Evolutionary conservation across 2,329 filamentous ascomycete genomes (phyloP).

Genomic region (Neonectria punicea): DNA sequence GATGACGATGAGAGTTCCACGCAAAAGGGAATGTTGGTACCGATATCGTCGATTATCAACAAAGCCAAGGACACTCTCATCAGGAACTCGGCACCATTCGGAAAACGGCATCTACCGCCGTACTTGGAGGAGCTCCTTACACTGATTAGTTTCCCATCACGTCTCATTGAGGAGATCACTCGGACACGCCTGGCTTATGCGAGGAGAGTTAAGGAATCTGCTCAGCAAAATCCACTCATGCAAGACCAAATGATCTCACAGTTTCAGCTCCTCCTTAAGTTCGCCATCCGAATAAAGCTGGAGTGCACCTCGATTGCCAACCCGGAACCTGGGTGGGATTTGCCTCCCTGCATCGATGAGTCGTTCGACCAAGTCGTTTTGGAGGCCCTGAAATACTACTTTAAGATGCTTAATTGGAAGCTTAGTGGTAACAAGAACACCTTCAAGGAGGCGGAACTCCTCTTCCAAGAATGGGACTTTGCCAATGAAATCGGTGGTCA

Average conservation of each 20-base stretch:
- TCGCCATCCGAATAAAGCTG: slow-evolving; percentile 92
- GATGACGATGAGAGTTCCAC: slow-evolving; percentile 66
- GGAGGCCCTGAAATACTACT: slow-evolving; percentile 96
- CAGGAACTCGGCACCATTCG: slow-evolving; percentile 83
- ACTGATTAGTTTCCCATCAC: slow-evolving; percentile 95
- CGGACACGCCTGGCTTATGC: slow-evolving; percentile 90
- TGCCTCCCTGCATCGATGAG: slow-evolving; percentile 96
- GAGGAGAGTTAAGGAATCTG: slow-evolving; percentile 93
- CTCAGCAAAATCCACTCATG: slow-evolving; percentile 91
- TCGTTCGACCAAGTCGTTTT: slow-evolving; percentile 92
- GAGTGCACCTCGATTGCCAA: slow-evolving; percentile 86
- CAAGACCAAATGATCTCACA: slow-evolving; percentile 98
- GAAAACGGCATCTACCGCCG: slow-evolving; percentile 88
- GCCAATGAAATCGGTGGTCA: slow-evolving; percentile 92
- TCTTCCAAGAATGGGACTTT: slow-evolving; percentile 98
- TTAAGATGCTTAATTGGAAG: slow-evolving; percentile 99
- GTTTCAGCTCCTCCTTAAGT: slow-evolving; percentile 90
- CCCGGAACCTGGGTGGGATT: slow-evolving; percentile 91
- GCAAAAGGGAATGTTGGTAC: slow-evolving; percentile 81
- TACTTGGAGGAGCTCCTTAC: slow-evolving; percentile 97
- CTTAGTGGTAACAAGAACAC: slow-evolving; percentile 97
- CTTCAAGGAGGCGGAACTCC: slow-evolving; percentile 97
- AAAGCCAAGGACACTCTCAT: slow-evolving; percentile 96
- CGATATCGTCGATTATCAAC: slow-evolving; percentile 85
- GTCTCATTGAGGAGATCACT: slow-evolving; percentile 96